Conservation (phyloP, 2,329 filamentous ascomycete species). For the Madurella fahalii region DNA sequence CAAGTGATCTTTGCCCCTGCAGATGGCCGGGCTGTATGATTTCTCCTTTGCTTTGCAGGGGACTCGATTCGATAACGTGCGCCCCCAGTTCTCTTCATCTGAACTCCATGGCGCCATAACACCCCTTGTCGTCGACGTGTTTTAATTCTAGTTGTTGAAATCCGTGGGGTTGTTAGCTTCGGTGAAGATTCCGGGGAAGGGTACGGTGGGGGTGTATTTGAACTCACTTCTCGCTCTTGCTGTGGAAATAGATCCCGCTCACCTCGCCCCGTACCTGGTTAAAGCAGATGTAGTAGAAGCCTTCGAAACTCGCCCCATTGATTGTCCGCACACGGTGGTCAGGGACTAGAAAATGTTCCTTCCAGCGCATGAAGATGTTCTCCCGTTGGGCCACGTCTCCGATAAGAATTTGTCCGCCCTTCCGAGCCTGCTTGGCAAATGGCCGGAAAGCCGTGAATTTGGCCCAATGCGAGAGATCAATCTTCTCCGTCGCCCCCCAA, state of each 20-base stretch:
- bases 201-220: not conserved
- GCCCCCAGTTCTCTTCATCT: slow-evolving; percentile 49
- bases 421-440: slow-evolving; percentile 56
- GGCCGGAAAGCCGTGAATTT: slow-evolving; percentile 85
- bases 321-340: slow-evolving; percentile 91
- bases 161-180: slow-evolving; percentile 41
- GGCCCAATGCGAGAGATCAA: slow-evolving; percentile 88
- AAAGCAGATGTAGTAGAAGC: slow-evolving; percentile 99
- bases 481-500: slow-evolving; percentile 90
- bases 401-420: slow-evolving; percentile 53
- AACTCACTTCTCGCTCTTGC: slow-evolving; percentile 92
- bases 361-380: slow-evolving; percentile 98
- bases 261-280: slow-evolving; percentile 85
- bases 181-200: not conserved
- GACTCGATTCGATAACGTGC: not conserved
- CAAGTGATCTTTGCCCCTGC: too few species aligned
- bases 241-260: slow-evolving; percentile 95
- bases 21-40: not conserved
- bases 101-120: slow-evolving; percentile 84
- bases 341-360: slow-evolving; percentile 94
- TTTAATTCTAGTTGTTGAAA: slow-evolving; percentile 91
- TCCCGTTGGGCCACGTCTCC: slow-evolving; percentile 75
- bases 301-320: slow-evolving; percentile 91
- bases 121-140: slow-evolving; percentile 80
- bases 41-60: not conserved